Conservation (phyloP, 2,329 filamentous ascomycete species). For the Xylariales sp. region DNA sequence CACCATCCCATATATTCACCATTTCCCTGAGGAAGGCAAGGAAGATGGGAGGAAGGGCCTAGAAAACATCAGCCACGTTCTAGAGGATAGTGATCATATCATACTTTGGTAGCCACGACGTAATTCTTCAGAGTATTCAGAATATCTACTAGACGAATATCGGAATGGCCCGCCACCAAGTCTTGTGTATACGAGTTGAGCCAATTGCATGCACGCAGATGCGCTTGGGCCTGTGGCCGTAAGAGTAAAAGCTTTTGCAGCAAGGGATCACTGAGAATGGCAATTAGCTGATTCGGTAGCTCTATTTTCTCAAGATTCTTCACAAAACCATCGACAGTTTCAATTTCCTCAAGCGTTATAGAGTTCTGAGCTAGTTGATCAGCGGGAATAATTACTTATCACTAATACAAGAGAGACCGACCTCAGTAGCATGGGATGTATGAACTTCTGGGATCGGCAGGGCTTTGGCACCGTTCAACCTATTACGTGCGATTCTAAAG, state of each 20-base stretch:
- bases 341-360: constrained; percentile 80
- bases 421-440: constrained; percentile 78
- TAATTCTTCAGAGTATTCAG: constrained; percentile 68
- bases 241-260: constrained; percentile 82
- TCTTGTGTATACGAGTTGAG: constrained; percentile 67
- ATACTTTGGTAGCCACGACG: constrained; percentile 66
- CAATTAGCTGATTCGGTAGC: constrained; percentile 83
- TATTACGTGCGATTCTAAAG: constrained; percentile 73
- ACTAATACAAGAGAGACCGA: constrained; percentile 48
- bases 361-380: constrained; percentile 61
- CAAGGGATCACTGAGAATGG: constrained; percentile 79
- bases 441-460: constrained; percentile 74
- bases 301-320: constrained; percentile 81
- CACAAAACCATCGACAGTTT: constrained; percentile 76
- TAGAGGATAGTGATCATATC: constrained; percentile 29
- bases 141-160: constrained; percentile 64
- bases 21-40: constrained; percentile 64
- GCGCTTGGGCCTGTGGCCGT: constrained; percentile 64
- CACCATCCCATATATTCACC: constrained; percentile 71
- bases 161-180: constrained; percentile 63
- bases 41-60: constrained; percentile 61
- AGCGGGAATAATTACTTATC: constrained; percentile 15
- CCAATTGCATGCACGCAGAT: constrained; percentile 69
- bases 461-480: constrained; percentile 58
- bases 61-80: constrained; percentile 28